Conservation (phyloP, 2,329 filamentous ascomycete species). For the Neopestalotiopsis sp. region DNA sequence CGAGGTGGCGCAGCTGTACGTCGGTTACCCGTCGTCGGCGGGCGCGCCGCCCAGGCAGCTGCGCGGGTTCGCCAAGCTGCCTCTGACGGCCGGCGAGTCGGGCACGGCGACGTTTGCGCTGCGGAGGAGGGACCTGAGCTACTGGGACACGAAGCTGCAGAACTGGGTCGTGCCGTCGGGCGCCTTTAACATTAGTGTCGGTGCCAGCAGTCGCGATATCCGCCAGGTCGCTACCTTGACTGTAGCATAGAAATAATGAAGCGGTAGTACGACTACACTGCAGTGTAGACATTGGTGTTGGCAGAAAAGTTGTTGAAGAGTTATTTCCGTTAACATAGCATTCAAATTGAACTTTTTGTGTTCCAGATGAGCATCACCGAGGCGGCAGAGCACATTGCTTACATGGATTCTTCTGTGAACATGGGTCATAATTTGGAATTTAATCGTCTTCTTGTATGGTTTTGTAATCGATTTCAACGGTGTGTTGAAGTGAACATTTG, state of each 20-base stretch:
- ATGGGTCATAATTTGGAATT: too few relatives aligned
- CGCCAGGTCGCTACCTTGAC: conserved; percentile 42
- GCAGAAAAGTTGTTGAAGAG: too few relatives aligned
- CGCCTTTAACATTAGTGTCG: conserved; percentile 46
- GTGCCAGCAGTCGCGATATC: conserved; percentile 52
- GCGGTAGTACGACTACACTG: neutral
- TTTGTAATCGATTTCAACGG: too few relatives aligned
- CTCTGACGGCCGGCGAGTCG: conserved; percentile 45
- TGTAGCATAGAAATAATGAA: conserved; percentile 22
- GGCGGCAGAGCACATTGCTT: too few relatives aligned
- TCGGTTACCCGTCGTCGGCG: conserved; percentile 40
- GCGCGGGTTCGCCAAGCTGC: conserved; percentile 67
- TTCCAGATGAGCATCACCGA: too few relatives aligned
- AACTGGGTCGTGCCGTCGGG: conserved; percentile 29
- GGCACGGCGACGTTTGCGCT: conserved; percentile 15
- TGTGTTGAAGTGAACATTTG: too few relatives aligned
- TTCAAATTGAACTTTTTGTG: too few relatives aligned
- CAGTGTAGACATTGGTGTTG: neutral
- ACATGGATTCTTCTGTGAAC: too few relatives aligned
- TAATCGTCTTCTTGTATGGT: too few relatives aligned
- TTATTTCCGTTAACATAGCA: too few relatives aligned
- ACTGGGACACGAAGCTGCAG: conserved; percentile 15
- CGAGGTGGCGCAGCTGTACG: conserved; percentile 52
- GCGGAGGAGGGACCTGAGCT: conserved; percentile 14
- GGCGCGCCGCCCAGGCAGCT: conserved; percentile 57